Percentiles rank a stretch among this genome's conserved stretches.
Conservation (phyloP, 345 rosid species). For the Raphanus sativus region DNA sequence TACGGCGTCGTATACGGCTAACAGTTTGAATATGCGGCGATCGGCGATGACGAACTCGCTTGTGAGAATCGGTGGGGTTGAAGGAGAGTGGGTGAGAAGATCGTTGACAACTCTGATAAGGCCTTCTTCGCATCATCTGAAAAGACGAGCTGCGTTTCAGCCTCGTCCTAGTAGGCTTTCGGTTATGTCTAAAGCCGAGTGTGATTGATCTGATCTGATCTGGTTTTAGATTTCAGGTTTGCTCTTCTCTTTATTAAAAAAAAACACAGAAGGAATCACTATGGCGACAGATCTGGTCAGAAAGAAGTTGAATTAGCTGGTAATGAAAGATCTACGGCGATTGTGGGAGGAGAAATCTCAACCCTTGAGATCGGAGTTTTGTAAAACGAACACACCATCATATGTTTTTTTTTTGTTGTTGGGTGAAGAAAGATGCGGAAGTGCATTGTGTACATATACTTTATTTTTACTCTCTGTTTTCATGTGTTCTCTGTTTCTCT, state of each 20-base stretch:
- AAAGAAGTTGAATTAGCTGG: neutral
- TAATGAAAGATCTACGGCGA: neutral
- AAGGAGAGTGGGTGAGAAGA: constrained; percentile 88
- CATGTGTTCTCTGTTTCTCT: neutral
- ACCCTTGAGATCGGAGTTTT: constrained; percentile 4
- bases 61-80: constrained; percentile 89
- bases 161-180: constrained; percentile 76
- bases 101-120: constrained; percentile 82
- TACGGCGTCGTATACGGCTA: constrained; percentile 47
- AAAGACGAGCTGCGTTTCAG: constrained; percentile 60
- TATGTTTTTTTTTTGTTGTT: constrained; percentile 36
- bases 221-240: constrained; percentile 10
- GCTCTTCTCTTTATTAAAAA: constrained; percentile 15
- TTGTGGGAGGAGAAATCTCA: constrained; percentile 3
- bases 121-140: constrained; percentile 85
- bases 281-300: constrained; percentile 16
- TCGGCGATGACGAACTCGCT: constrained; percentile 91
- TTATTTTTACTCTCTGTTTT: neutral
- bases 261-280: neutral
- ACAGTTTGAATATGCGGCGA: constrained; percentile 72
- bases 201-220: constrained; percentile 9
- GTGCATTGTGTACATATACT: constrained; percentile 41
- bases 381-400: constrained; percentile 34
- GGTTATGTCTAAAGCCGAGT: constrained; percentile 53
- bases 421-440: constrained; percentile 39